Base-by-base conservation (phyloP, 2,329 filamentous ascomycete species). In the Fusarium luffae region DNA sequence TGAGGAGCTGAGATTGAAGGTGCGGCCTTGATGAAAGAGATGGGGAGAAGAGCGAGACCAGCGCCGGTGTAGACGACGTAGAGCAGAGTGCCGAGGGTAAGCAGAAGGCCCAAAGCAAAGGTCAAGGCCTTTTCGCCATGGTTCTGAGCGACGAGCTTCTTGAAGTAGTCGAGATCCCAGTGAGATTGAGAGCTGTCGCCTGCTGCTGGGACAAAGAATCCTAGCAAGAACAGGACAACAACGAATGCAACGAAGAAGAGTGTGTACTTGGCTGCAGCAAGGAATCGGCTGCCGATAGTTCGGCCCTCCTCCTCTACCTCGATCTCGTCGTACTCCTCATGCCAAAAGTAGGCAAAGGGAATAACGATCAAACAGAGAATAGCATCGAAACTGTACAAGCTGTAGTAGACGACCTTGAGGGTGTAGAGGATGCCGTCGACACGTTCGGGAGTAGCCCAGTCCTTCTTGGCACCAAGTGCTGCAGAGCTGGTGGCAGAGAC, bases 311-410 rank as follows among this genome's bases (percentile, higher is more conserved):
- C 93, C 74, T 97, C 93, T 34, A 91, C 87, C 66, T 94, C 94
- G 21, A 95, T 90, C 81, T 98, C 94, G 75, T 98, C 95, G 71
- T 97, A 97, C 80, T 98, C 96, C 79, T 99, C 96, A 76, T 97
- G 96, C 89, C 92, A 98, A 79, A 99, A 99, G 83, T 99, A 99
- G 49, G 94, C 92, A 77, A 99, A 99, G 0, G 96, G 96, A 21
- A 98, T 92, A 46, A 97, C 88, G 19, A 98, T 79, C 47, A 99
- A 85, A 77, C 96, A 99, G 13, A 99, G 88, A 8, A 98, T 79
- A 2, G 94, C 93, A 79, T 99, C 96, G 71, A 98, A 84, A 74
- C 93, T 96, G 83, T 98, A 99, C 1, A 99, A 86, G 1, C 90
- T 86, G 80, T 98, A 98, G 82, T 99, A 99, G 60, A 97, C 92